These are phyloP conservation scores for Obelidium mucronatum DNA, from an alignment of 192 early-diverging fungal species.

Conservation along the genomic window DNA sequence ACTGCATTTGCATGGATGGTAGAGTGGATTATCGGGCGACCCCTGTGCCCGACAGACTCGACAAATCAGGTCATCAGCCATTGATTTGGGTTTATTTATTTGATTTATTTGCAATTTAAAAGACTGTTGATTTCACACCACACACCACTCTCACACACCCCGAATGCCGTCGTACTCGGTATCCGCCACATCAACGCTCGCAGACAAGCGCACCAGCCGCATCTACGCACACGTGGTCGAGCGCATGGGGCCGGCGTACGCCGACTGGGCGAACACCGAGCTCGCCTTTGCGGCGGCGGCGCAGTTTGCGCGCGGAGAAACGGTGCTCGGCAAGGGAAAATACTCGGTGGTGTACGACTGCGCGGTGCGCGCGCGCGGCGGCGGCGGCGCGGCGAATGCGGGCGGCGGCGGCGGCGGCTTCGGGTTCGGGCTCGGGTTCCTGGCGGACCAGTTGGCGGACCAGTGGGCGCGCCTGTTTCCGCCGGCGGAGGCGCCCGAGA, in stretches of 20 bases:
- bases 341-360: constrained; percentile 34
- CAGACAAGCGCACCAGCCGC: not conserved
- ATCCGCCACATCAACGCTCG: not conserved
- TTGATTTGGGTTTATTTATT: too few species aligned
- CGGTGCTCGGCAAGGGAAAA: constrained; percentile 27
- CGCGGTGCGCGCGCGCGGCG: not conserved
- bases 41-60: constrained; percentile 18
- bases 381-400: too few species aligned
- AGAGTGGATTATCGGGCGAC: constrained; percentile 83
- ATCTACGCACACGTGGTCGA: not conserved
- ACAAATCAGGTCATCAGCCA: constrained; percentile 2
- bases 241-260: not conserved
- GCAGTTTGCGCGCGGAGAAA: not conserved
- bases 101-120: too few species aligned
- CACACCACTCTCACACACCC: too few species aligned
- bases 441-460: too few species aligned
- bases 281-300: not conserved
- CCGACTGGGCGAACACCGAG: not conserved
- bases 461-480: not conserved
- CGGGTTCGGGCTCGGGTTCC: too few species aligned
- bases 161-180: too few species aligned
- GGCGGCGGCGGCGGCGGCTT: too few species aligned
- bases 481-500: not conserved
- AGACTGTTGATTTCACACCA: too few species aligned
- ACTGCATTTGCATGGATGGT: constrained; percentile 94